These are phyloP conservation scores for Verticillium dahliae DNA, from an alignment of 2,329 filamentous ascomycete genomes.

Conservation along the genomic window DNA sequence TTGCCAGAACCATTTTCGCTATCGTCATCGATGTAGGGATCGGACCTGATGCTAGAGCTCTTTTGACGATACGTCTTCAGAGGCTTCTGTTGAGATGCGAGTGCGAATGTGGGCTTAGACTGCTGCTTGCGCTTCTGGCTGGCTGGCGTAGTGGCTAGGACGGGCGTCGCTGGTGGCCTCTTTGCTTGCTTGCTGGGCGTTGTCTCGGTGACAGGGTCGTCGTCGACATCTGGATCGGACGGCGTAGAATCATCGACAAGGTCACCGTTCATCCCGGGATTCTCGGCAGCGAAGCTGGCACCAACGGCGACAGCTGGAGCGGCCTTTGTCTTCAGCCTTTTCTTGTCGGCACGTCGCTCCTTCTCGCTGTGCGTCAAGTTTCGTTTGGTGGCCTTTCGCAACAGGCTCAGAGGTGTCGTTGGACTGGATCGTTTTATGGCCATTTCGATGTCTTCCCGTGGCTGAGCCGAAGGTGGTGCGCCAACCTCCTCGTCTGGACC, in stretches of 20 bases:
- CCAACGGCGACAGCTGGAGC: neutral
- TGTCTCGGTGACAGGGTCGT: neutral
- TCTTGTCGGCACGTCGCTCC: neutral
- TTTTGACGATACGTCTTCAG: conserved; percentile 7
- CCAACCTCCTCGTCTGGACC: neutral
- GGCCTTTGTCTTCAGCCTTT: neutral
- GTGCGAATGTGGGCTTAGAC: conserved; percentile 13
- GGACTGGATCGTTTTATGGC: neutral
- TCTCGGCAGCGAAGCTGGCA: neutral
- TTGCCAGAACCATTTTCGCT: neutral
- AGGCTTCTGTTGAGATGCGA: conserved; percentile 7
- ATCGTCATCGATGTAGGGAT: conserved; percentile 18
- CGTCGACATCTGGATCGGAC: neutral
- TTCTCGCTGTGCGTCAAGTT: neutral
- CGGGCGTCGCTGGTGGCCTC: neutral
- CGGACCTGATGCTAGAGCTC: conserved; percentile 14
- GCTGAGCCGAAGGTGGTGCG: neutral
- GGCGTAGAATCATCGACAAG: neutral
- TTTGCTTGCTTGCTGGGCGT: neutral
- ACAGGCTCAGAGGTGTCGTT: neutral
- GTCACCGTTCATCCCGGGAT: neutral
- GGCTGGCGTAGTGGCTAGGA: conserved; percentile 11
- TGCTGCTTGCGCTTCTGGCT: conserved; percentile 5
- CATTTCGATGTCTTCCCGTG: neutral
- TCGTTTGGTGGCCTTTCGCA: neutral